Evolutionary conservation across 371 early-diverging fungal genomes (phyloP), one percentile per base, ranked within the genome.

Genomic region (Quaeritorhiza haematococci): DNA sequence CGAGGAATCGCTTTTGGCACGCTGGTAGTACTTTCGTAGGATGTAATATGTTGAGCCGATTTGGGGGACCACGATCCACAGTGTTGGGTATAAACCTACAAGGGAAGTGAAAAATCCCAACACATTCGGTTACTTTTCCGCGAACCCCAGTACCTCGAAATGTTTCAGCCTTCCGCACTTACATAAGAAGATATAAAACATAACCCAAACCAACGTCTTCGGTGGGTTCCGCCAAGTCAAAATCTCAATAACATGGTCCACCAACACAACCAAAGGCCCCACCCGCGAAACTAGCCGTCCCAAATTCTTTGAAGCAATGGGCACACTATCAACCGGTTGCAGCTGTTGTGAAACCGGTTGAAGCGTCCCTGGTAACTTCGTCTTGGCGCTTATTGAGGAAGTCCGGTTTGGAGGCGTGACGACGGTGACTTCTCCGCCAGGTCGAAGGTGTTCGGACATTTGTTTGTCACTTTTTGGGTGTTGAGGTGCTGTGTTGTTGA

Each of bases 141-240:
- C n/a, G n/a, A n/a, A n/a, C n/a, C n/a, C n/a, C n/a, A n/a, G n/a
- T n/a, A n/a, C n/a, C n/a, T n/a, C n/a, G n/a, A n/a, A n/a, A n/a
- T n/a, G n/a, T n/a, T n/a, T n/a, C n/a, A n/a, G n/a, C n/a, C n/a
- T n/a, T n/a, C n/a, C n/a, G n/a, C n/a, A 67, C 67, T 67, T 32
- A 71, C 72, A 73, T 0, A 76, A 15, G 33, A 67, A 41, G 21
- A 72, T 56, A 61, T 64, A 73, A 26, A 29, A 45, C 15, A 64
- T 17, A 19, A 76, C 34, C 17, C 62, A 54, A 24, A 70, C 32
- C 23, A 67, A 23, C 19, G 76, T 69, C 45, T 59, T 61, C 15
- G 69, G n/a, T 17, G 65, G 55, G 34, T 69, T 69, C 44, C 62
- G 58, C 80, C 80, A 80, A n/a, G 66, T 59, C 49, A 80, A 24